Percentiles rank a stretch among this genome's conserved stretches.
Conservation (phyloP, 192 early-diverging fungal genomes). For the Coemansia sp. region DNA sequence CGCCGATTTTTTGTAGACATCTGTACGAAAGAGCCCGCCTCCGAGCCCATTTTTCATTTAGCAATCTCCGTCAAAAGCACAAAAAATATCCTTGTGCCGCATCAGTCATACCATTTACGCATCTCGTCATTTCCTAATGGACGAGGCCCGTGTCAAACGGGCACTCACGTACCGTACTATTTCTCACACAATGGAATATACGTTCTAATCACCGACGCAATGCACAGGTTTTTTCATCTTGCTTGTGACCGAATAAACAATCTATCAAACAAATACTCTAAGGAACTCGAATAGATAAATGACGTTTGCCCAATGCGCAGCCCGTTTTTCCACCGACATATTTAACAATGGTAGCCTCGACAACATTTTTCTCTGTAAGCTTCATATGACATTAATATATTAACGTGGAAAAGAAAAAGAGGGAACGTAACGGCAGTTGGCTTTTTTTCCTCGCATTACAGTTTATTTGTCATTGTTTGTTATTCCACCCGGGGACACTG, state of each 20-base stretch:
- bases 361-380: background rate
- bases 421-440: background rate
- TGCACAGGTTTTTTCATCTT: conserved; percentile 1
- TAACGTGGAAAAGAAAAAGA: background rate
- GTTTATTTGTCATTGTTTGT: background rate
- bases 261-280: background rate
- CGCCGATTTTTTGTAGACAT: background rate
- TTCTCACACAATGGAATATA: background rate
- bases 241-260: background rate
- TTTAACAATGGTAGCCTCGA: conserved; percentile 8
- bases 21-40: conserved; percentile 3
- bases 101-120: background rate
- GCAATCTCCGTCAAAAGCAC: background rate
- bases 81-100: background rate
- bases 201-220: background rate
- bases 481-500: background rate
- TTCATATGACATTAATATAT: conserved; percentile 1
- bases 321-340: background rate
- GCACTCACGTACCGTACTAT: background rate
- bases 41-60: conserved; percentile 10
- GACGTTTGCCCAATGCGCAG: background rate
- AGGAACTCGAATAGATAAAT: background rate
- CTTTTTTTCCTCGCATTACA: background rate
- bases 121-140: background rate
- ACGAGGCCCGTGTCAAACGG: conserved; percentile 3